Evolutionary conservation across 495 filamentous ascomycete species (phyloP), one percentile per base, ranked within the genome.

Genomic region (Aspergillus mulundensis): DNA sequence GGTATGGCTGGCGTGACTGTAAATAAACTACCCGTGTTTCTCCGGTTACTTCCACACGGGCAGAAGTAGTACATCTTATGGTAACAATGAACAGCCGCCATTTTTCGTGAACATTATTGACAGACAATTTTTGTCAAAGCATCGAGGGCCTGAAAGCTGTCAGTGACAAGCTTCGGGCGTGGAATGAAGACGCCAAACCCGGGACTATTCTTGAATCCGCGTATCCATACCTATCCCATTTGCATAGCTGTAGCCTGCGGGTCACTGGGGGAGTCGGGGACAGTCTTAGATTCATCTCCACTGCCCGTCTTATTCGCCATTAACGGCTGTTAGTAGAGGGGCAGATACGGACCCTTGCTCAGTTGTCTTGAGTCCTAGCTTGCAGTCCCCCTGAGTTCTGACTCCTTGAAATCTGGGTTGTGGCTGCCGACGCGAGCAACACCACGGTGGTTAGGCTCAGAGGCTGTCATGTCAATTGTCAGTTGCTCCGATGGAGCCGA

Each of bases 341-440:
- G 57, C 19, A 53, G 56, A 58, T 56, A 61, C 43, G 52, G 58
- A 61, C 63, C 63, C 63, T 65, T 54, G 60, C 53, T 34, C 32
- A 3, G 40, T 42, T 42, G 16, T 30, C 51, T 56, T 44, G 49
- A 47, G 24, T 15, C 47, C 32, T 36, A 28, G 25, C 25, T 28
- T 8, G 25, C 8, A 28, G 25, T 3, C 12, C 32, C 12, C 32
- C 32, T 36, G 32, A 36, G 12, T 36, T 14, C 12, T 10, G 12
- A 36, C 32, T 38, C 30, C 30, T n/a, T 40, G 34, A 28, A 11
- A 48, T 49, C 54, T 60, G 58, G 54, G 50, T 54, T 57, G 50
- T 18, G 32, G 48, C 60, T 8, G 25, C 8, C 58, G 55, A 56
- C 40, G 60, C 54, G 49, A 56, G 55, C 56, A 54, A 34, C 50